Evolutionary conservation across 257 asterid species (phyloP), one percentile per base, ranked within the genome.

Genomic region (Hygrophila difformis): DNA sequence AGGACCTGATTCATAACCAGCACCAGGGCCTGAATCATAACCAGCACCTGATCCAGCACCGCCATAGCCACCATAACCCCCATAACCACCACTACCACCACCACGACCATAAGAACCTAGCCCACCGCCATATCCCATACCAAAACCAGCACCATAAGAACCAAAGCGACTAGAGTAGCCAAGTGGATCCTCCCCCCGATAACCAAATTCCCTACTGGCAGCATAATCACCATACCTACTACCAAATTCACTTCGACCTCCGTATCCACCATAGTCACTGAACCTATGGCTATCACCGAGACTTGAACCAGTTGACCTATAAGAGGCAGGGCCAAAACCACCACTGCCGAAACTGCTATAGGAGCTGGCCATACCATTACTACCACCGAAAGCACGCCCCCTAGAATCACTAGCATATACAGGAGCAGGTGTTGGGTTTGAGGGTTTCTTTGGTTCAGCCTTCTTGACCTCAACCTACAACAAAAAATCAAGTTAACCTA

Each of bases 401-500:
- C 96, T 88, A 88, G 82, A 65, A 46, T 88, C 78, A 84, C 95
- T 88, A 84, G 79, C 79, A 51, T 81, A 84, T 19, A 89, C 82
- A 52, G 93, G 81, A 59, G 69, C 81, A 45, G 82, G 80, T 40
- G 79, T 78, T 41, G 87, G 84, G 89, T 79, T 88, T 65, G 97
- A 88, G 74, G 97, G 93, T 88, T 84, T 88, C 95, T 88, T 88
- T 77, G 95, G 97, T 84, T 88, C 95, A 44, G 97, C 97, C 70
- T 84, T 88, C 97, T 88, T 88, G 89, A 84, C 69, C 94, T 88
- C 97, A 84, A 88, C 97, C 97, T 88, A 84, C 97, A 88, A 75
- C 78, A 88, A 77, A 88, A 84, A 82, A 88, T 74, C 87, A 84
- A 56, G 86, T 88, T 73, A 79, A 87, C 96, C 96, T 79, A 86